Evolutionary conservation across 768 basidiomycete genomes (phyloP).

Genomic region (Arthromyces matolae): DNA sequence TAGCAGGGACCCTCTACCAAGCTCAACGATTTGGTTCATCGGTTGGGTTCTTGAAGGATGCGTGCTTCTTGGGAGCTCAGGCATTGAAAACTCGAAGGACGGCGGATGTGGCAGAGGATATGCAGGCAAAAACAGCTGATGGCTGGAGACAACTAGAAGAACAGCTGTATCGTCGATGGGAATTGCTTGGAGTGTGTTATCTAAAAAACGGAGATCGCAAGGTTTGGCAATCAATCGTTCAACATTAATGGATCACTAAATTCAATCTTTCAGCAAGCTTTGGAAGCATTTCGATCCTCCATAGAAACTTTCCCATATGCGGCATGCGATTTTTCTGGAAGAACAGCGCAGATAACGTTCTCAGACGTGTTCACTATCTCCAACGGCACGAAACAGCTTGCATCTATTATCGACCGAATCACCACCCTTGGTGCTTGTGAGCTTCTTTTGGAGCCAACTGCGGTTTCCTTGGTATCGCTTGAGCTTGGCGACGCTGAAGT

Average conservation of each 20-base stretch:
- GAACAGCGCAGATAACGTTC: conserved; percentile 25
- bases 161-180: conserved; percentile 71
- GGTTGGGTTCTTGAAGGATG: conserved; percentile 61
- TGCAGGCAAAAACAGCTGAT: conserved; percentile 22
- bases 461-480: conserved; percentile 43
- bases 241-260: background rate
- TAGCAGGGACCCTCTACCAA: conserved; percentile 70
- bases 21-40: conserved; percentile 57
- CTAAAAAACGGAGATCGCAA: conserved; percentile 73
- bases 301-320: conserved; percentile 53
- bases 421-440: conserved; percentile 69
- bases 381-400: conserved; percentile 50
- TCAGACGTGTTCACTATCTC: conserved; percentile 38
- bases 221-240: conserved; percentile 39
- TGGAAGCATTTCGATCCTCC: conserved; percentile 49
- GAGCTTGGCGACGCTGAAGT: conserved; percentile 27
- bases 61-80: conserved; percentile 50
- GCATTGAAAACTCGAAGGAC: conserved; percentile 36
- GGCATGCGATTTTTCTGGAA: conserved; percentile 34
- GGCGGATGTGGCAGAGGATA: background rate
- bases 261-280: conserved; percentile 47
- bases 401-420: conserved; percentile 56
- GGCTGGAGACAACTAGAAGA: conserved; percentile 62
- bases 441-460: conserved; percentile 47
- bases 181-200: conserved; percentile 76